Base-by-base conservation (phyloP, 352 stramenopile species). In the Globisporangium carolinianum region DNA sequence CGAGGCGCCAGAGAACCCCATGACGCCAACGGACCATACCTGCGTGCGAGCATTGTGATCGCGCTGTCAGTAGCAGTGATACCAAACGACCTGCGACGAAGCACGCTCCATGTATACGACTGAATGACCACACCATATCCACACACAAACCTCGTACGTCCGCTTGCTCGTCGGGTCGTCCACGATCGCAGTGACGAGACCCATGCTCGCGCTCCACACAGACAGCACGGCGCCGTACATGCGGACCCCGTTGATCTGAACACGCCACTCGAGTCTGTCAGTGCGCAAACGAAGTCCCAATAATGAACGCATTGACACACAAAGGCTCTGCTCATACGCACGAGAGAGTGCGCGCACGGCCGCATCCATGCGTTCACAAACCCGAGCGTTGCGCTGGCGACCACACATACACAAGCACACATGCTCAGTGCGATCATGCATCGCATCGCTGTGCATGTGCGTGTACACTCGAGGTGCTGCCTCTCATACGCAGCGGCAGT, bases 11-110 rank as follows among this genome's bases (percentile, higher is more conserved):
- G 71, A 73, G 17, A 89, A 65, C 1, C 66, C 73, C 53, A 87
- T 78, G n/a, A 60, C 63, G 6, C 76, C 79, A 3, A 89, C 55
- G 4, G 69, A 83, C 79, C 79, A 89, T 15, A 69, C 60, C 76
- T 87, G 53, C 17, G 1, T 41, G 14, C 4, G 7, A 51, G 35
- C 14, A 39, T 10, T 0, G 43, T 5, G 41, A 62, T 53, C 5
- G 4, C 35, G 47, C 3, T 5, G 24, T 32, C 24, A 32, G 24
- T 32, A 32, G 24, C 24, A 32, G 24, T 32, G 24, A 32, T 1
- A 32, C 2, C 24, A 32, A 32, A 32, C 24, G 24, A 32, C 24
- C 24, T 32, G 24, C 24, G 24, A 32, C 24, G 24, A 32, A 32
- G 2, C 24, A 24, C 4, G 45, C 17, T 49, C 6, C 6, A 49